These are phyloP conservation scores for Alloascoidea hylecoeti DNA, from an alignment of 805 yeast species.

Conservation along the genomic window DNA sequence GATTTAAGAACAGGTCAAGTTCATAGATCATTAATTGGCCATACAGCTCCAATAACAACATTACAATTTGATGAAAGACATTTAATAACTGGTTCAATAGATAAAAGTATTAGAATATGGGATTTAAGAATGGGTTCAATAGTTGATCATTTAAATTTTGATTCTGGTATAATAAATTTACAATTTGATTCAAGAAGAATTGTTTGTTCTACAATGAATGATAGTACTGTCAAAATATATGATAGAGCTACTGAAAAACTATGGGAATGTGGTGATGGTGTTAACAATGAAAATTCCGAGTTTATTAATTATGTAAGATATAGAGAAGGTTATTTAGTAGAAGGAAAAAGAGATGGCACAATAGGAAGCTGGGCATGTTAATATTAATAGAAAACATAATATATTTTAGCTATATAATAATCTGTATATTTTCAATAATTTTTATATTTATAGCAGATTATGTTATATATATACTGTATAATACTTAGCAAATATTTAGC, in stretches of 20 bases:
- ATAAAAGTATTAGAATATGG: constrained; percentile 56
- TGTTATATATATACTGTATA: too few species aligned
- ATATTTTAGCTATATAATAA: too few species aligned
- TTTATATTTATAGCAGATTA: too few species aligned
- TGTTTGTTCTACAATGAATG: constrained; percentile 32
- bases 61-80: constrained; percentile 56
- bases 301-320: constrained; percentile 30
- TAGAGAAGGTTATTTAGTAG: constrained; percentile 51
- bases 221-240: constrained; percentile 36
- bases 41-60: constrained; percentile 53
- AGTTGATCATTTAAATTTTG: constrained; percentile 46
- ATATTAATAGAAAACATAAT: too few species aligned
- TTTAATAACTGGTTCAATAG: constrained; percentile 51
- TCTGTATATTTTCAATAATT: too few species aligned
- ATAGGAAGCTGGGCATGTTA: constrained; percentile 51
- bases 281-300: background rate
- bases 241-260: constrained; percentile 41
- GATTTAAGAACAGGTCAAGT: constrained; percentile 61
- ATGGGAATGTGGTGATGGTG: constrained; percentile 30
- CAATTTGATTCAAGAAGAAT: constrained; percentile 47
- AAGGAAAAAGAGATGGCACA: constrained; percentile 46
- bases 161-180: constrained; percentile 35
- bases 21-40: constrained; percentile 47
- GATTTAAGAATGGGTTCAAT: constrained; percentile 57
- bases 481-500: too few species aligned